Evolutionary conservation across 768 basidiomycete species (phyloP).

Genomic region (Cystofilobasidium bisporidii): DNA sequence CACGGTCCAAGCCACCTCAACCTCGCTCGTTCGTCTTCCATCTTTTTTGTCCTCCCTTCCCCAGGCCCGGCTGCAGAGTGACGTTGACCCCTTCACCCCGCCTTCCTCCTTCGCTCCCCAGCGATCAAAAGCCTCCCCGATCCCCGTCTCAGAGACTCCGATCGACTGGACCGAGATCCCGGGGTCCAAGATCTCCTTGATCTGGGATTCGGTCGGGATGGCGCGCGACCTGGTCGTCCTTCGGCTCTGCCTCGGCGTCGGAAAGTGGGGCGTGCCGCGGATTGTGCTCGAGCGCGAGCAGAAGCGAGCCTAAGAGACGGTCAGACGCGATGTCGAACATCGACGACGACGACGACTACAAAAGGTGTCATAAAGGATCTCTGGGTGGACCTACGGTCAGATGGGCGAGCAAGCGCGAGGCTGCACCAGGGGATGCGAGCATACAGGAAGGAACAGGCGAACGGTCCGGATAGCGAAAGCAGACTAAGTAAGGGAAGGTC

Average conservation of each 20-base stretch:
- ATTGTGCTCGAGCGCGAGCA: neutral
- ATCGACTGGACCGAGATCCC: slow-evolving; percentile 89
- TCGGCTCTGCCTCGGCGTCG: slow-evolving; percentile 66
- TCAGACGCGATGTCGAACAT: too few species aligned
- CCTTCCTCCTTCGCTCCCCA: slow-evolving; percentile 42
- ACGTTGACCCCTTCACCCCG: slow-evolving; percentile 61
- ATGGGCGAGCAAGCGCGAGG: too few species aligned
- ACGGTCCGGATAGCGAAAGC: too few species aligned
- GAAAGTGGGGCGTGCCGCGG: slow-evolving; percentile 49
- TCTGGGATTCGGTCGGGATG: slow-evolving; percentile 81
- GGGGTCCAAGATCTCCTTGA: slow-evolving; percentile 81
- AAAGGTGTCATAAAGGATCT: too few species aligned
- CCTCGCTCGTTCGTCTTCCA: neutral
- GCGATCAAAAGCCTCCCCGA: slow-evolving; percentile 31
- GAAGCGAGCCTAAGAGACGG: too few species aligned
- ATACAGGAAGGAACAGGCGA: too few species aligned
- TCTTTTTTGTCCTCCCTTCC: slow-evolving; percentile 67
- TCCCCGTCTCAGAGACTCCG: slow-evolving; percentile 76
- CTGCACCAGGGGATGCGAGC: too few species aligned
- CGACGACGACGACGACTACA: too few species aligned
- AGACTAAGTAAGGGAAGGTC: too few species aligned
- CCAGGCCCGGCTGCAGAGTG: slow-evolving; percentile 87
- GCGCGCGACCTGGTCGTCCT: slow-evolving; percentile 74
- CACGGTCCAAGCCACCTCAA: neutral
- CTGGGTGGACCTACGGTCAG: too few species aligned